Evolutionary conservation across 345 rosid species (phyloP), one percentile per base, ranked within the genome.

Genomic region (Acer campestre): DNA sequence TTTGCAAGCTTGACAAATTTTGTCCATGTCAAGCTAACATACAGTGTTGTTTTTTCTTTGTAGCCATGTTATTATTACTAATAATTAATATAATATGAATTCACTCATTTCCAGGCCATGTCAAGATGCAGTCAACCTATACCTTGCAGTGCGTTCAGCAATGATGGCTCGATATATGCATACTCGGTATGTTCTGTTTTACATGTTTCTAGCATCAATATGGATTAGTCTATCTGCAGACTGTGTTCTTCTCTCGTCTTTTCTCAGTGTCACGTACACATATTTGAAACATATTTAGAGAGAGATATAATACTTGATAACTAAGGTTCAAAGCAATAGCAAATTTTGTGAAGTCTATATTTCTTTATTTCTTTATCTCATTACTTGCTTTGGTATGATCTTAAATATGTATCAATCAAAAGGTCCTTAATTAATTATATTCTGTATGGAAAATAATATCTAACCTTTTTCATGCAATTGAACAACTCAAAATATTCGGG

Each of bases 141-240:
- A 73, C 87, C 99, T 44, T 88, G 95, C 90, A 86, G 99, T 82
- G 56, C 98, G 7, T 96, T 97, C 89, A 97, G 94, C 88, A 89
- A 85, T 44, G 99, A 97, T 78, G 98, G 99, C 22, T 97, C 98
- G 18, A 83, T 97, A 72, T 96, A 71, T 74, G 99, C 98, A 13
- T 92, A 96, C 84, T 84, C 99, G 85, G 99, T 96, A 88, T 67
- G 82, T 65, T 25, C 17, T 65, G 10, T 25, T 65, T 29, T 70
- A 1, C 40, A 9, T 6, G 27, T 4, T 68, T 14, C 27, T 59
- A 18, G 12, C 51, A 17, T 29, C 7, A 20, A 40, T 16, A 20
- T 22, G 9, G 16, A 49, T 53, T 8, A 3, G 56, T 59, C 12
- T 73, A 42, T 56, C 66, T 46, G 49, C 49, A 46, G 49, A 46